These are phyloP conservation scores for Lathyrus sativus DNA, from an alignment of 306 rosid species.

Conservation along the genomic window DNA sequence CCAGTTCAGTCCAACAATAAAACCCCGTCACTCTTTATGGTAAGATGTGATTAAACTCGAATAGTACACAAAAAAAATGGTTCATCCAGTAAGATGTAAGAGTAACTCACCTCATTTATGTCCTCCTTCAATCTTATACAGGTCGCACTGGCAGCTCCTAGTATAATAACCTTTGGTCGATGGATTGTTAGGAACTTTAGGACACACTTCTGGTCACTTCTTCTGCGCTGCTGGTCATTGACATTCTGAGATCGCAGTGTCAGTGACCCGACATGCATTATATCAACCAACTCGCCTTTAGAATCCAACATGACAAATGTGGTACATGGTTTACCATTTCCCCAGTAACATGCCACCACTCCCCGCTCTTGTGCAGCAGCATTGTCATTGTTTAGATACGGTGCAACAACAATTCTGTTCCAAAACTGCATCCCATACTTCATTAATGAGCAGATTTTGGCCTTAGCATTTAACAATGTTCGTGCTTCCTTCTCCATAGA, in stretches of 20 bases:
- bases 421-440: constrained; percentile 50
- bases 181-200: constrained; percentile 43
- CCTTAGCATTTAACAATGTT: constrained; percentile 39
- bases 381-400: constrained; percentile 33
- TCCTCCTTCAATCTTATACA: constrained; percentile 52
- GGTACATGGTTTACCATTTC: constrained; percentile 52
- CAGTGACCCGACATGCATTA: constrained; percentile 51
- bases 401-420: constrained; percentile 48
- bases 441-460: constrained; percentile 47
- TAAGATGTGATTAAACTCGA: constrained; percentile 8
- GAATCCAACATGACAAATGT: constrained; percentile 54
- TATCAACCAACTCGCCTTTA: constrained; percentile 47
- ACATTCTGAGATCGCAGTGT: constrained; percentile 44
- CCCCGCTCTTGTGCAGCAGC: constrained; percentile 29
- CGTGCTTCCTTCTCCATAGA: constrained; percentile 58
- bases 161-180: constrained; percentile 44
- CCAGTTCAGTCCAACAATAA: constrained; percentile 1
- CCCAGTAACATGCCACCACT: constrained; percentile 55
- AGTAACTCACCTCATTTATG: constrained; percentile 46
- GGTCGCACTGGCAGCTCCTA: constrained; percentile 50
- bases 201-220: constrained; percentile 44
- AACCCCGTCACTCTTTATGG: background rate
- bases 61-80: background rate
- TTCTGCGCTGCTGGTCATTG: constrained; percentile 48
- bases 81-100: background rate